Percentiles rank a stretch among this genome's conserved stretches.
phyloP scores from a whole-genome alignment of 2,329 filamentous ascomycete genomes.

The Gaeumannomyces sp. region DNA sequence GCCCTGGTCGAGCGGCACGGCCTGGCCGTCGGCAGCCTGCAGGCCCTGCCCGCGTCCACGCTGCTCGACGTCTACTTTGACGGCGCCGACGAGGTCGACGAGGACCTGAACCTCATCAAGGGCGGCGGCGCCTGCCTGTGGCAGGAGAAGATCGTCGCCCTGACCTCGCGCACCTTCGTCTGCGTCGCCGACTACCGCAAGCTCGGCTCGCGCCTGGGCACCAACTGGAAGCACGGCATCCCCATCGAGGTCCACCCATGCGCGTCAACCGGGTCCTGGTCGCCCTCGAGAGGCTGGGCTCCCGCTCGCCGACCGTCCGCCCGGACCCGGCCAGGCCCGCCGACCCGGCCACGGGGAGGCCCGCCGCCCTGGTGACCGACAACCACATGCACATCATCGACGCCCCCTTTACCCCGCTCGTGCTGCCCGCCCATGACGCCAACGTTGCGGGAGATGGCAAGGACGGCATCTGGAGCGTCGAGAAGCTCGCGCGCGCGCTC shows the following conservation, averaged over 20 bases:
- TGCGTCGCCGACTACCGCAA: slow-evolving; percentile 81
- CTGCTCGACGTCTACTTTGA: slow-evolving; percentile 89
- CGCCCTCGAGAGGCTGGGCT: slow-evolving; percentile 68
- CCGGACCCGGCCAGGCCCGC: slow-evolving; percentile 43
- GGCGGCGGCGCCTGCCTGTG: slow-evolving; percentile 95
- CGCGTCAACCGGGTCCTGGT: slow-evolving; percentile 71
- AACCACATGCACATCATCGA: slow-evolving; percentile 89
- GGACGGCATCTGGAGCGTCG: slow-evolving; percentile 73
- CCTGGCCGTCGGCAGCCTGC: slow-evolving; percentile 69
- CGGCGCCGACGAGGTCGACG: slow-evolving; percentile 93
- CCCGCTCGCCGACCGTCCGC: slow-evolving; percentile 63
- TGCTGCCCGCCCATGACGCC: slow-evolving; percentile 47
- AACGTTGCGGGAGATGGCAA: slow-evolving; percentile 44
- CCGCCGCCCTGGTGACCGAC: slow-evolving; percentile 73
- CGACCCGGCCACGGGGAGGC: slow-evolving; percentile 57
- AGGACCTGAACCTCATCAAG: slow-evolving; percentile 94
- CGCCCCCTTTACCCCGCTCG: slow-evolving; percentile 73
- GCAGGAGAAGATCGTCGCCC: slow-evolving; percentile 93
- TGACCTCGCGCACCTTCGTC: slow-evolving; percentile 76
- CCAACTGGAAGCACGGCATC: slow-evolving; percentile 72
- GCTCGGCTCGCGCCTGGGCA: slow-evolving; percentile 67
- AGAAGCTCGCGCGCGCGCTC: slow-evolving; percentile 64
- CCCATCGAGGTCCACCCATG: slow-evolving; percentile 88
- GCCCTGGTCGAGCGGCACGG: slow-evolving; percentile 77
- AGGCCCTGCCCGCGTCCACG: slow-evolving; percentile 53